A percentile compares a stretch with the other conserved stretches of the same genome.
Conservation (phyloP, 1,284 basidiomycete genomes). For the Peniophora sp. region DNA sequence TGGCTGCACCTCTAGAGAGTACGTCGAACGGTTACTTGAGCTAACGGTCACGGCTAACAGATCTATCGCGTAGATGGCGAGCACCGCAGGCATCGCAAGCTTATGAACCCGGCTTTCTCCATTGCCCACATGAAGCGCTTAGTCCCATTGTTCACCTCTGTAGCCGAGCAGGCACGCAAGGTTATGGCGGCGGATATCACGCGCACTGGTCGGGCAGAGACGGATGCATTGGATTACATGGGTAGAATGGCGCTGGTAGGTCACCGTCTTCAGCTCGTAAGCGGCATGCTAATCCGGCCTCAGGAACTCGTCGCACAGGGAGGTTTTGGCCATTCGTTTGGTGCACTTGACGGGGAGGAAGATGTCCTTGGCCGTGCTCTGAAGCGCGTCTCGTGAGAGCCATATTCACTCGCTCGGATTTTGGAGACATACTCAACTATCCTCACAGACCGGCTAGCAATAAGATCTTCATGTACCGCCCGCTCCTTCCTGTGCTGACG, state of each 20-base stretch:
- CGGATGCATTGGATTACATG: slow-evolving; percentile 26
- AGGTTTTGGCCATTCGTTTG: slow-evolving; percentile 28
- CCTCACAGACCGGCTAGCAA: not conserved
- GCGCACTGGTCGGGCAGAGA: not conserved
- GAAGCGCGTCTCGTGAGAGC: slow-evolving; percentile 11
- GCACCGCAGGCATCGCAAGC: not conserved
- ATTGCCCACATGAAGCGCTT: not conserved
- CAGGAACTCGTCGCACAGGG: slow-evolving; percentile 30
- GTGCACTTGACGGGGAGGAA: slow-evolving; percentile 16
- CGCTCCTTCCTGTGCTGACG: not conserved
- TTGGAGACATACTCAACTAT: not conserved
- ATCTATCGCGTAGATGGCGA: not conserved
- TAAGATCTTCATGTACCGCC: not conserved
- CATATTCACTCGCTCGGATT: not conserved
- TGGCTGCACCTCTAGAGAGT: slow-evolving; percentile 16
- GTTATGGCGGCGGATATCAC: not conserved
- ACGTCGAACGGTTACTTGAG: not conserved
- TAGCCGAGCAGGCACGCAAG: no score
- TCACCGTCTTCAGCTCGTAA: slow-evolving; percentile 35
- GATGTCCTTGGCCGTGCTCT: slow-evolving; percentile 20
- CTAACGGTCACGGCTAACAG: not conserved
- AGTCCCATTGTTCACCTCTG: not conserved
- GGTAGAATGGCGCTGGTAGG: slow-evolving; percentile 21
- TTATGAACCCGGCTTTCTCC: slow-evolving; percentile 1
- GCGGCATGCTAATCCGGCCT: slow-evolving; percentile 38